phyloP scores from a whole-genome alignment of 257 asterid species.

The Nemophila menziesii region DNA sequence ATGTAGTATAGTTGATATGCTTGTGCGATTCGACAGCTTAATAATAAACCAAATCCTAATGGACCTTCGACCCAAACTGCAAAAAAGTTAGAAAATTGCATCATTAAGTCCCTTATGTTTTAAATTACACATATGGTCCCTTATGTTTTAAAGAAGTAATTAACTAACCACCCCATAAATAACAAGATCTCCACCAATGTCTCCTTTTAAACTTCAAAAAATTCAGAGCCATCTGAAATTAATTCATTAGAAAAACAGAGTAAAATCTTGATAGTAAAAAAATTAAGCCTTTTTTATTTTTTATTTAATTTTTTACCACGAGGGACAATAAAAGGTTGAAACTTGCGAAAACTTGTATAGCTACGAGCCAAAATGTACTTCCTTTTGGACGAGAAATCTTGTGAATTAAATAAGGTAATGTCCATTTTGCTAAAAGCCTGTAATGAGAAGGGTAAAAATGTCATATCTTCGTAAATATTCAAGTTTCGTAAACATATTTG shows the following conservation, averaged over 20 bases:
- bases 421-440: conserved; percentile 56
- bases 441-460: conserved; percentile 10
- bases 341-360: conserved; percentile 70
- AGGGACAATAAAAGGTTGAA: conserved; percentile 60
- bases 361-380: conserved; percentile 71
- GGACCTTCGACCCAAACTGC: conserved; percentile 92
- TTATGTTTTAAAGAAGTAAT: conserved; percentile 3
- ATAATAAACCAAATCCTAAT: conserved; percentile 80
- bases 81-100: conserved; percentile 21
- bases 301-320: conserved; percentile 60
- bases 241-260: neutral
- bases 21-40: conserved; percentile 73
- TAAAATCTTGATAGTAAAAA: neutral
- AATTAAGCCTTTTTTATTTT: no score
- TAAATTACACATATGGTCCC: no score
- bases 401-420: conserved; percentile 48
- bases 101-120: no score
- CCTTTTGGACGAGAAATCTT: conserved; percentile 60
- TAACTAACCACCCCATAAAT: conserved; percentile 72
- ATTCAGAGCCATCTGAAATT: conserved; percentile 54
- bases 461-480: no score
- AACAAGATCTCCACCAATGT: conserved; percentile 85
- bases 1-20: conserved; percentile 67
- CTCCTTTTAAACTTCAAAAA: conserved; percentile 37
- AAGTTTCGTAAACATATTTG: neutral